Evolutionary conservation across 2,329 filamentous ascomycete species (phyloP).

Genomic region (Verticillium albo-atrum): DNA sequence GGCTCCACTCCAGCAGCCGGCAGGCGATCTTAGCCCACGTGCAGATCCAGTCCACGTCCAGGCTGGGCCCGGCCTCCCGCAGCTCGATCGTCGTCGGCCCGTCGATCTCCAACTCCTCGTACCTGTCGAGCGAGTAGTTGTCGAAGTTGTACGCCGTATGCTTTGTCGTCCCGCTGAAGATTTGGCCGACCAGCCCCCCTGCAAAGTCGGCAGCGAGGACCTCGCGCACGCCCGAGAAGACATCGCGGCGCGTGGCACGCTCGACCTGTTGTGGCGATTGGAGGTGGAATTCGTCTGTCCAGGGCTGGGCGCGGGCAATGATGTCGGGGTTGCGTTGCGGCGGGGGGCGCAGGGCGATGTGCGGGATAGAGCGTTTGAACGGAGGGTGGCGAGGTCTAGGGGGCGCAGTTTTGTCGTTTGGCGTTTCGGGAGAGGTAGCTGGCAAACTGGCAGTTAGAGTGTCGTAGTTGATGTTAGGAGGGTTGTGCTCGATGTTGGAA

Average conservation of each 20-base stretch:
- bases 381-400: neutral
- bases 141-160: constrained; percentile 8
- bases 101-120: neutral
- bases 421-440: neutral
- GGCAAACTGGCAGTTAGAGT: neutral
- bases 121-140: constrained; percentile 1
- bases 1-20: constrained; percentile 22
- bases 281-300: neutral
- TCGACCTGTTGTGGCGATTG: neutral
- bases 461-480: neutral
- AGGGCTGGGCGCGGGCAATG: neutral
- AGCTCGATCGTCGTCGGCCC: constrained; percentile 26
- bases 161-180: constrained; percentile 4
- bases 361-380: neutral
- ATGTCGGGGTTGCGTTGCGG: neutral
- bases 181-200: constrained; percentile 4
- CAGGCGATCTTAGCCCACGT: constrained; percentile 28
- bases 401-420: neutral
- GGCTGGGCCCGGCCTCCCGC: constrained; percentile 27
- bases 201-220: constrained; percentile 7
- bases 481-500: too few relatives aligned
- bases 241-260: neutral
- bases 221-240: constrained; percentile 12
- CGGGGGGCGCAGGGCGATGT: neutral
- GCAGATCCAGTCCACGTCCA: constrained; percentile 27